phyloP scores from a whole-genome alignment of 2,329 filamentous ascomycete species.

The Aspergillus pseudonomiae region DNA sequence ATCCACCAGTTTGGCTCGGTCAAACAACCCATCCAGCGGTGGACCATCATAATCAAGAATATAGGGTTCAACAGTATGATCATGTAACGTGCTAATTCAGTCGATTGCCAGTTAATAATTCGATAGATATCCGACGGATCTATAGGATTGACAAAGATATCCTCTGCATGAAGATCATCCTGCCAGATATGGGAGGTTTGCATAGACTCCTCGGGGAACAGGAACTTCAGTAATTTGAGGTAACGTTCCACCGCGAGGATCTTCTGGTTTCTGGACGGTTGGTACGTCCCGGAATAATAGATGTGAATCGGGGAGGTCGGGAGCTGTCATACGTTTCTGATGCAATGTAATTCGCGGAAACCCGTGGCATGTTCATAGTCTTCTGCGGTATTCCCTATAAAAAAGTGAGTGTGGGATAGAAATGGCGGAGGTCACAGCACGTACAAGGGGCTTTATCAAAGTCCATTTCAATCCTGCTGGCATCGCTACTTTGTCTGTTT shows the following conservation, averaged over 20 bases:
- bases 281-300: slow-evolving; percentile 9
- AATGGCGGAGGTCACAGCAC: background rate
- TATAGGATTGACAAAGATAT: slow-evolving; percentile 27
- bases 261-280: slow-evolving; percentile 2
- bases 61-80: background rate
- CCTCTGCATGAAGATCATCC: slow-evolving; percentile 25
- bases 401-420: slow-evolving; percentile 10
- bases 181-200: slow-evolving; percentile 26
- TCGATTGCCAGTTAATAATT: slow-evolving; percentile 19
- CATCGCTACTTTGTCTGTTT: slow-evolving; percentile 34
- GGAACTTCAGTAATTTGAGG: slow-evolving; percentile 8
- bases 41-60: background rate
- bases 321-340: slow-evolving; percentile 12
- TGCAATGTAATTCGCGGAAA: slow-evolving; percentile 32
- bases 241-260: slow-evolving; percentile 17
- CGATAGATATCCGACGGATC: slow-evolving; percentile 7
- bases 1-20: background rate
- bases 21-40: background rate
- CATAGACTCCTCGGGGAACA: slow-evolving; percentile 20
- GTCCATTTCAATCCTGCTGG: slow-evolving; percentile 26
- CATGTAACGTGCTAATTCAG: slow-evolving; percentile 7
- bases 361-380: slow-evolving; percentile 38
- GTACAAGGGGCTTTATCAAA: slow-evolving; percentile 17
- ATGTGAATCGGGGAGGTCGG: slow-evolving; percentile 4
- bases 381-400: slow-evolving; percentile 31